These are phyloP conservation scores for Babesia bigemina DNA, from an alignment of 169 alveolate species.

Conservation along the genomic window DNA sequence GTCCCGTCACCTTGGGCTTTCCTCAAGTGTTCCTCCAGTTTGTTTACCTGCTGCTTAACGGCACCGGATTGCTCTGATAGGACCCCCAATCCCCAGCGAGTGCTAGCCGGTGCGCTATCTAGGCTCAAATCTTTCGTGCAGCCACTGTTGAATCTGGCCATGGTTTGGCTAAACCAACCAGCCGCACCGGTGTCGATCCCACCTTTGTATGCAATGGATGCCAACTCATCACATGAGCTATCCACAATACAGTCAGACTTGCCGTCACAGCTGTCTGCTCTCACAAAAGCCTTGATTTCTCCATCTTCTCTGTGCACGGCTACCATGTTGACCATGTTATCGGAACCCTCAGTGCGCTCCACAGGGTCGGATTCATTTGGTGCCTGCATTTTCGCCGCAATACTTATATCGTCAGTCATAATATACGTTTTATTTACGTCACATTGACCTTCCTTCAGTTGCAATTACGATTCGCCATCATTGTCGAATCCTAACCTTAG, in stretches of 20 bases:
- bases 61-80: not conserved
- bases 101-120: not conserved
- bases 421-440: not conserved
- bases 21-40: not conserved
- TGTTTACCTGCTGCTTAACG: not conserved
- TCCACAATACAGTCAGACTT: constrained; percentile 1
- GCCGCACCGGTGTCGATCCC: constrained; percentile 23
- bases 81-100: too few relatives aligned
- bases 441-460: too few relatives aligned
- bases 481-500: too few relatives aligned
- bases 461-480: too few relatives aligned
- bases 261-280: not conserved
- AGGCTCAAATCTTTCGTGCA: not conserved
- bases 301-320: constrained; percentile 63
- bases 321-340: constrained; percentile 49
- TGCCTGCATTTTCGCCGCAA: not conserved
- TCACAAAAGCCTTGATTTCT: constrained; percentile 41
- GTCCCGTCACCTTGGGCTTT: not conserved
- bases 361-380: not conserved
- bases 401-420: not conserved
- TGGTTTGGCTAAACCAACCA: constrained; percentile 29
- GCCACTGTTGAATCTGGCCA: constrained; percentile 10
- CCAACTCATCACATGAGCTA: constrained; percentile 21
- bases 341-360: constrained; percentile 11
- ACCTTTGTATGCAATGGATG: not conserved